Conservation (phyloP, 306 rosid genomes). For the Prunus mongolica region DNA sequence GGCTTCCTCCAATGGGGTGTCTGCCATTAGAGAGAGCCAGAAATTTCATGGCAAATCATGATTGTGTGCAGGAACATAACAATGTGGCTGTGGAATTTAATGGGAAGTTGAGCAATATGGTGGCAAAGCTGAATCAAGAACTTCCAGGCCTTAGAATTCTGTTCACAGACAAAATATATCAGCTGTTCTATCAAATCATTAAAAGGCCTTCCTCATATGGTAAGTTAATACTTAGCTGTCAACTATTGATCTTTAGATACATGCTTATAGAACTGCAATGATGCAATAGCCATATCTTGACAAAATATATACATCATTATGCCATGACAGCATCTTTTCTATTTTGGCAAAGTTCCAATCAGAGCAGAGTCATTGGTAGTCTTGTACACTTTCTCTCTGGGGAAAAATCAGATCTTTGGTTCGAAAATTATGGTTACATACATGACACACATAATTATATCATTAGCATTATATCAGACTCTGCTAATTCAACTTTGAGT, state of each 20-base stretch:
- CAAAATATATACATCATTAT: not conserved
- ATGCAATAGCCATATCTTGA: not conserved
- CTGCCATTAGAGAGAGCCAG: conserved; percentile 71
- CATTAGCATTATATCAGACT: not conserved
- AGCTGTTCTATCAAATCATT: conserved; percentile 21
- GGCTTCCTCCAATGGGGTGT: conserved; percentile 84
- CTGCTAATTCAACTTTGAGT: too few relatives aligned
- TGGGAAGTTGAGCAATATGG: conserved; percentile 27
- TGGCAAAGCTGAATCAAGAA: conserved; percentile 27
- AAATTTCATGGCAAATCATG: conserved; percentile 25
- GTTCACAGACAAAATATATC: conserved; percentile 14
- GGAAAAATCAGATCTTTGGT: not conserved
- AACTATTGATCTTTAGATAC: not conserved
- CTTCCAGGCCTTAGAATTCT: conserved; percentile 30
- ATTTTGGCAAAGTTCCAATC: not conserved
- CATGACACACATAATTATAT: not conserved
- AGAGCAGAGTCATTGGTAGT: not conserved
- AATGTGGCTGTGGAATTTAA: conserved; percentile 41
- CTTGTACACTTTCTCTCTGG: not conserved
- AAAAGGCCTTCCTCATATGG: conserved; percentile 37
- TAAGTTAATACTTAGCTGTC: conserved; percentile 3
- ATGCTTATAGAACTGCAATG: not conserved
- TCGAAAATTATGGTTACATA: not conserved
- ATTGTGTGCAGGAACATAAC: conserved; percentile 35
- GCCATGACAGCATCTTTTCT: not conserved